Base-by-base conservation (phyloP, 352 stramenopile genomes). In the Blastocystis sp. region DNA sequence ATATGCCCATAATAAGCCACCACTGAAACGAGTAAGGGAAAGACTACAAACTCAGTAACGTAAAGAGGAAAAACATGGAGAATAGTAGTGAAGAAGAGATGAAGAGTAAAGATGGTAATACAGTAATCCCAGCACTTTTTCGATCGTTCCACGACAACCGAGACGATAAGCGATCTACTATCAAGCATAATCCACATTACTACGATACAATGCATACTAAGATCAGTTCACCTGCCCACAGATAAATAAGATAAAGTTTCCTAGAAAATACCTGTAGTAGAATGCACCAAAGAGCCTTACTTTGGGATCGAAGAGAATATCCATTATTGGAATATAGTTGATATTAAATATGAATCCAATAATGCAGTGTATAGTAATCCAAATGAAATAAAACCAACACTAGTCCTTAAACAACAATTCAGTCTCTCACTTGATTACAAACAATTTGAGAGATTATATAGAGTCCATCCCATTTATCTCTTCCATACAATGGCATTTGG, bases 51-150 rank as follows among this genome's bases (percentile, higher is more conserved):
- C 68, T 13, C 37, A 29, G 47, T 18, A 47, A 8, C 15, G 0
- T 9, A 39, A 37, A 5, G n/a, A 66, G 0, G 9, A 15, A 11
- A 9, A 43, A 84, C 73, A 53, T 84, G 73, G 23, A 26, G 43
- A 69, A 84, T 41, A 26, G 47, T 68, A 18, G 73, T 68, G 26
- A 84, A 20, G 7, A 69, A 23, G 47, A 66, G 26, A 69, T 84
- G 73, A 68, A 84, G 73, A 39, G 66, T 37, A 23, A 84, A 50
- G 5, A 84, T 47, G 37, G 73, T 84, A 4, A 20, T 66, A 47
- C 73, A 84, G 29, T 84, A 84, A 68, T 84, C 73, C 73, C 73
- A 84, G 56, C 73, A 84, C 55, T 84, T 84, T 55, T 66, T 64
- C 29, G 73, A 84, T 26, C 73, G 54, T 45, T 84, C 73, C 4